Base-by-base conservation (phyloP, 2,329 filamentous ascomycete species). In the Fusarium falciforme region DNA sequence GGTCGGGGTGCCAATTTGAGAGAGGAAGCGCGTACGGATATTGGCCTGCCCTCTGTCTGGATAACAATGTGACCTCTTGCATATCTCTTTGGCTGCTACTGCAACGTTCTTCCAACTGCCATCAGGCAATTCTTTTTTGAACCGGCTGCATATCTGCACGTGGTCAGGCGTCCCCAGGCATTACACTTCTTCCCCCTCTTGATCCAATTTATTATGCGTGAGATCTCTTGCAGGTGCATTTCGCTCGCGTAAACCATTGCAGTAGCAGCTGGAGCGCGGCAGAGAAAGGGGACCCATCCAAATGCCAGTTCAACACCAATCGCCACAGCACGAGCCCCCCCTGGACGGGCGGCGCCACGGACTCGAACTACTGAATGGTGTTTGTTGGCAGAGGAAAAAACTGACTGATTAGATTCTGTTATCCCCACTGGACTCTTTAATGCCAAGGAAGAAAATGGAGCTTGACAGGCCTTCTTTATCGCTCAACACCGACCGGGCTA, bases 141-240 rank as follows among this genome's bases (percentile, higher is more conserved):
- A 74, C 64, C 72, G 60, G 72, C 72, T 74, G 72, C 72, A 74
- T 68, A 52, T 64, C 67, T 73, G 71, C 71, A 74, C 71, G 71
- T 66, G 72, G 61, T 72, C 72, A 74, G 72, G 68, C 61, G 64
- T 74, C 67, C 71, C 71, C 71, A 59, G 60, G 58, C 52, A 58
- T 61, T 31, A 52, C 47, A 29, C 22, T 60, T 49, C 20, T 54
- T 44, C 10, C 61, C 49, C 36, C 27, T 42, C 54, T 64, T 42
- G 38, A 42, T 42, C 22, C 47, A 44, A 38, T 17, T 42, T 47
- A 35, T 55, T 44, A 36, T 57, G 36, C 27, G 27, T 25, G 40
- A 44, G 54, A 58, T 64, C 63, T 67, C 67, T 60, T 68, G 42
- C 42, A 68, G 63, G 55, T 57, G 64, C 55, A 54, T 42, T 60